Evolutionary conservation across 2,329 filamentous ascomycete species (phyloP).

Genomic region (Elsinoe necatrix): DNA sequence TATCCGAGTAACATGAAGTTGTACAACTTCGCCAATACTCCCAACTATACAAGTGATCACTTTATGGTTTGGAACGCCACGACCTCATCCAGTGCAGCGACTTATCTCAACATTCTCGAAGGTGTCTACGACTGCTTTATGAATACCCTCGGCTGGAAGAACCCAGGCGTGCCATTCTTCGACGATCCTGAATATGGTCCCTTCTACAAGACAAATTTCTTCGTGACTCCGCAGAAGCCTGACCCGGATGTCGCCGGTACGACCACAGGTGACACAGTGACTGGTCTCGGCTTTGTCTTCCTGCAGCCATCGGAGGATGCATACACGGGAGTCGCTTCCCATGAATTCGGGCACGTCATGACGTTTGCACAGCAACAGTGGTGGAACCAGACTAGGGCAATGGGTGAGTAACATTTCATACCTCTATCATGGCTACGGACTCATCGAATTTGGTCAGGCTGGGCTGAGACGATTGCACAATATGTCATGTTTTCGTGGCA

Average conservation of each 20-base stretch:
- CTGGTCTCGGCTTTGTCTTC: slow-evolving; percentile 39
- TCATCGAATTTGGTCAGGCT: slow-evolving; percentile 36
- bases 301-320: slow-evolving; percentile 37
- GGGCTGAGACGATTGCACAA: slow-evolving; percentile 47
- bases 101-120: slow-evolving; percentile 37
- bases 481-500: slow-evolving; percentile 44
- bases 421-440: neutral
- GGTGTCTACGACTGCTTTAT: slow-evolving; percentile 32
- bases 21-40: neutral
- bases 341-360: slow-evolving; percentile 44
- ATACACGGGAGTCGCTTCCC: slow-evolving; percentile 36
- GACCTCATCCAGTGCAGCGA: slow-evolving; percentile 24
- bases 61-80: slow-evolving; percentile 34
- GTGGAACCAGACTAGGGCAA: slow-evolving; percentile 33
- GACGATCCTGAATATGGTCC: slow-evolving; percentile 31
- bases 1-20: neutral
- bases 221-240: slow-evolving; percentile 29
- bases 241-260: slow-evolving; percentile 36
- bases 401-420: neutral
- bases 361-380: slow-evolving; percentile 35
- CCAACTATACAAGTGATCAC: slow-evolving; percentile 24
- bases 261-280: slow-evolving; percentile 34
- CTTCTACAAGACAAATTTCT: slow-evolving; percentile 42
- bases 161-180: slow-evolving; percentile 22
- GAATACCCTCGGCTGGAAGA: slow-evolving; percentile 22